Base-by-base conservation (phyloP, 176 grass and related monocot genomes). In the Chrysopogon serrulatus region DNA sequence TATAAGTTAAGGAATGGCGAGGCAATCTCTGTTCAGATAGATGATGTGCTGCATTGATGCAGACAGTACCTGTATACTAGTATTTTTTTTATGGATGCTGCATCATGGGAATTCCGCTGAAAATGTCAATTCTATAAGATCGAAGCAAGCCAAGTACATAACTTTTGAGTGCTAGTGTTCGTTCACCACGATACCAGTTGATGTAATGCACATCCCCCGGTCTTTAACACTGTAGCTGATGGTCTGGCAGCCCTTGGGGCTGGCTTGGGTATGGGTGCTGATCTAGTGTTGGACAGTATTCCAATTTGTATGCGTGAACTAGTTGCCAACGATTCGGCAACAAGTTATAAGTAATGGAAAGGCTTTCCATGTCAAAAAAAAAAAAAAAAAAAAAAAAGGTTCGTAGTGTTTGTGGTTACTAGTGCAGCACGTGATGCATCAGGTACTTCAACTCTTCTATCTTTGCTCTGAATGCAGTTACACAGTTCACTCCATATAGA, bases 11-110 rank as follows among this genome's bases (percentile, higher is more conserved):
- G 48, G 56, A 77, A 44, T 57, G 12, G 11, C 26, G 59, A 62
- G 26, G 5, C 59, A 30, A 7, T 63, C 5, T 63, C 21, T 30
- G 43, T 80, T 80, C 45, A 75, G 77, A 60, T 47, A 59, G 16
- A 60, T 67, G 86, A 17, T 54, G 51, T 70, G 49, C 5, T 48
- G 44, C 48, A 61, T 77, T 85, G 82, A 81, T 77, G 48, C 61
- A 47, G n/a, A n/a, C 41, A 34, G 17, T 60, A 56, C 23, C 45
- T 5, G 15, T 42, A 84, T 61, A 74, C n/a, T n/a, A n/a, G n/a
- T n/a, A n/a, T n/a, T n/a, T n/a, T 48, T 87, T 62, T 64, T 28
- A 8, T 41, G 6, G 21, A 8, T 30, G 16, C 51, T 71, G 39
- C 68, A 32, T 83, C 74, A 74, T 75, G 21, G 51, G 21, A 56